phyloP scores from a whole-genome alignment of 495 filamentous ascomycete genomes.

The Penicillium argentinense region DNA sequence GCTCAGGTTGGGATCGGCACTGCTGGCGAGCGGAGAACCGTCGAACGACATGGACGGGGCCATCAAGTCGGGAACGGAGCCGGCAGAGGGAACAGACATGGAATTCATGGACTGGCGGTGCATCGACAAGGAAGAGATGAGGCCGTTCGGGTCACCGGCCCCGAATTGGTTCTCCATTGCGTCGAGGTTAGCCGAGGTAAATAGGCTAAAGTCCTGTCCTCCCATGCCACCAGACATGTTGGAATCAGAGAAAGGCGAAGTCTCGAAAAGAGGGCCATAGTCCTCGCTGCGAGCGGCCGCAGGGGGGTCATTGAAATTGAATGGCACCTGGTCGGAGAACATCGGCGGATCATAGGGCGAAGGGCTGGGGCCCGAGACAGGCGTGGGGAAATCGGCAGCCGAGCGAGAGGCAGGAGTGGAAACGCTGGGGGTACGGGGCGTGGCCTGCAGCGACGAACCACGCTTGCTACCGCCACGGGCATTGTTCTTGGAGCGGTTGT shows the following conservation, averaged over 20 bases:
- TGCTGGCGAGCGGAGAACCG: slow-evolving; percentile 24
- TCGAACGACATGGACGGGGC: slow-evolving; percentile 19
- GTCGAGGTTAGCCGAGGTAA: slow-evolving; percentile 45
- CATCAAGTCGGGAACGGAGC: slow-evolving; percentile 26
- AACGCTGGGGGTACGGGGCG: slow-evolving; percentile 55
- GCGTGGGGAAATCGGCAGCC: slow-evolving; percentile 33
- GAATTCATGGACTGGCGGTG: slow-evolving; percentile 29
- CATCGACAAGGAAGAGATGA: slow-evolving; percentile 25
- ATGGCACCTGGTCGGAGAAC: slow-evolving; percentile 19
- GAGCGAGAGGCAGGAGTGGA: slow-evolving; percentile 52
- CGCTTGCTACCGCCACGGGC: slow-evolving; percentile 56
- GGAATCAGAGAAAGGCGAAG: slow-evolving; percentile 10
- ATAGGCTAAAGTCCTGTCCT: slow-evolving; percentile 19
- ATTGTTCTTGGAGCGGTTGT: slow-evolving; percentile 90
- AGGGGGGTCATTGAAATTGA: slow-evolving; percentile 37
- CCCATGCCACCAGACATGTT: slow-evolving; percentile 9
- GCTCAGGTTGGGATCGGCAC: slow-evolving; percentile 33
- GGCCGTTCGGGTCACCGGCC: slow-evolving; percentile 50
- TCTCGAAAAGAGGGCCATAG: slow-evolving; percentile 27
- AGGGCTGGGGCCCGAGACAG: slow-evolving; percentile 24
- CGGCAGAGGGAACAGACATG: slow-evolving; percentile 23
- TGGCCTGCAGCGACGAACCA: slow-evolving; percentile 30
- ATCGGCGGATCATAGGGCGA: slow-evolving; percentile 22
- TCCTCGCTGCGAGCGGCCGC: slow-evolving; percentile 17
- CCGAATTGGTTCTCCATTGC: slow-evolving; percentile 49